Base-by-base conservation (phyloP, 164 flowering plant species). In the Hamamelis virginiana region DNA sequence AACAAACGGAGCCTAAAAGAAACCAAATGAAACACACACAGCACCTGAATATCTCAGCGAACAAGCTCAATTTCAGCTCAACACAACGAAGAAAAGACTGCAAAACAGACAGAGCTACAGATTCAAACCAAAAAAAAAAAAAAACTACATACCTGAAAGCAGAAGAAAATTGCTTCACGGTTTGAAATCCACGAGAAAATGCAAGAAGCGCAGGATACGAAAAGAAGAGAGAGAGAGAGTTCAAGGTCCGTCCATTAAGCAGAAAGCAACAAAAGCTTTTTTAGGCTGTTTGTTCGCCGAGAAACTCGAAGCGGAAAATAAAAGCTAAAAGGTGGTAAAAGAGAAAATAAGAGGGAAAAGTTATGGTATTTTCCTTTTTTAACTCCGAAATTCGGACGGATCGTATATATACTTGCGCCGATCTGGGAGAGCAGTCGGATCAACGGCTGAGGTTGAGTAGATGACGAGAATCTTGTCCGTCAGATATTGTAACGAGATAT, bases 201-300 rank as follows among this genome's bases (percentile, higher is more conserved):
- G 59, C 64, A 76, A 14, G 55, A 68, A 51, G 61, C 53, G 65
- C 59, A 69, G 65, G 72, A 73, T 74, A 67, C 67, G 70, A 53
- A 46, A 68, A 41, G 45, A 58, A 61, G 59, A 72, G 66, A 64
- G 55, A 51, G 59, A 64, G 59, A 28, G 38, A 52, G 70, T 10
- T 78, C 69, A 84, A 74, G 87, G 85, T 8, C 82, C 87, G 77
- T 86, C 90, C 87, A 86, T 86, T 76, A 75, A 77, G 75, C 77
- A 75, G 72, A 82, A 84, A 75, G 75, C 83, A 80, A 81, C 80
- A 74, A 79, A 79, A 81, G 69, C 72, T 51, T 48, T 61, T 41
- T 60, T 65, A 19, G 67, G 50, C 69, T 22, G 44, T 61, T 60
- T 53, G 59, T 63, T 61, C 71, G 70, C 78, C 66, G 78, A 71